Evolutionary conservation across 768 basidiomycete genomes (phyloP).

Genomic region (Cubamyces sp.): DNA sequence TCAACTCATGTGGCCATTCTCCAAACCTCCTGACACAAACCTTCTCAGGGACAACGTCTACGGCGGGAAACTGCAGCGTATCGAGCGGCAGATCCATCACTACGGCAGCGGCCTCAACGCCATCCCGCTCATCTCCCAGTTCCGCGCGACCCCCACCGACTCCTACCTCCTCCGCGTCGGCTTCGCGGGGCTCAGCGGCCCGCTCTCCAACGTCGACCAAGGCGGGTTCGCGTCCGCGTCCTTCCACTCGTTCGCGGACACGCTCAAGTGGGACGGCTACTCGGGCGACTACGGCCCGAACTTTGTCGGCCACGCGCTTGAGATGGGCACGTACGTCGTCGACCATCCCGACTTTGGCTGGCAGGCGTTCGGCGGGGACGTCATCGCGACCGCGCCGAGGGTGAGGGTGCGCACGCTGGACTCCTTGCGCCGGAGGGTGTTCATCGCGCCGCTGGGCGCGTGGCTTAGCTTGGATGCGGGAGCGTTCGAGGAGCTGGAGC

Average conservation of each 20-base stretch:
- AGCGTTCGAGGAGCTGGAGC: constrained; percentile 49
- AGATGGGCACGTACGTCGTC: constrained; percentile 47
- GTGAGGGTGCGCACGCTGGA: constrained; percentile 51
- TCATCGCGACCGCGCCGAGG: constrained; percentile 45
- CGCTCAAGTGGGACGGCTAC: constrained; percentile 60
- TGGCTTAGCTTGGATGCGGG: constrained; percentile 55
- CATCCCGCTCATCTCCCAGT: constrained; percentile 54
- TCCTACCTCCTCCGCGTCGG: constrained; percentile 55
- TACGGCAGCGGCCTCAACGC: constrained; percentile 62
- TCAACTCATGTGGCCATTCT: neutral
- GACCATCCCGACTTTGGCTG: constrained; percentile 63
- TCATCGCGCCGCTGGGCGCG: constrained; percentile 52
- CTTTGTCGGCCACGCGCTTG: constrained; percentile 58
- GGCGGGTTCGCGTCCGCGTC: constrained; percentile 62
- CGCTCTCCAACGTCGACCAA: constrained; percentile 59
- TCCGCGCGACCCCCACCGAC: constrained; percentile 50
- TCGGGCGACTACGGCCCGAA: constrained; percentile 65
- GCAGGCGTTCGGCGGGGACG: constrained; percentile 60
- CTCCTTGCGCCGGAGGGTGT: constrained; percentile 53
- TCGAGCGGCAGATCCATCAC: constrained; percentile 62
- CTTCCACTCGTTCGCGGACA: constrained; percentile 63
- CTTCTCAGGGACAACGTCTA: constrained; percentile 56
- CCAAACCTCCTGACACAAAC: neutral
- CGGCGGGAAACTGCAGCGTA: constrained; percentile 56
- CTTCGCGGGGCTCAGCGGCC: constrained; percentile 55